Base-by-base conservation (phyloP, 2,329 filamentous ascomycete species). In the Sphaceloma murrayae region DNA sequence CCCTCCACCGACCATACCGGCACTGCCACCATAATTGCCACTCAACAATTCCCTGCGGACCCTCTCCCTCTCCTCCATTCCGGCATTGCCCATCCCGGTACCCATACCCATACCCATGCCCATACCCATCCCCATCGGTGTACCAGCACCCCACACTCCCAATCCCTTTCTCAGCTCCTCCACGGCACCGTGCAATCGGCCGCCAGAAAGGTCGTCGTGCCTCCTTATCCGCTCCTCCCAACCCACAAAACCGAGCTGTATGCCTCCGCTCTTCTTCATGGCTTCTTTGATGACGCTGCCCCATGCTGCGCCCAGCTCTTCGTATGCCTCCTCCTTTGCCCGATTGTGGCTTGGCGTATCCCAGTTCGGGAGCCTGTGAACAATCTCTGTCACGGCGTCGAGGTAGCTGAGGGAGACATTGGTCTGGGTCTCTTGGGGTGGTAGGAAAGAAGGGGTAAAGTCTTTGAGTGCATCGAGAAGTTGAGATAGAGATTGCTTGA, bases 241-340 rank as follows among this genome's bases (percentile, higher is more conserved):
- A 48, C 85, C 85, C 43, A 84, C 87, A 34, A 86, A 85, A 56
- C 94, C 85, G 52, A 98, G 60, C 52, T 85, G 79, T 56, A 96
- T 91, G 24, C 91, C 91, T 19, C 86, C 88, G 8, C 86, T 89
- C 53, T 84, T 77, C 68, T 96, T 96, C 16, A 83, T 80, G 2
- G 87, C 86, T 63, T 98, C 91, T 49, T 80, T 81, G 53, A 98
- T 83, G 39, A 94, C 89, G 53, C 93, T 64, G 11, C 85, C 80
- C 91, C 91, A 98, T 1, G 91, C 91, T 57, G 82, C 86, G 18
- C 85, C 82, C 51, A 98, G 88, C 59, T 96, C 91, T 56, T 98
- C 89, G 59, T 98, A 98, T 5, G 89, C 88, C 51, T 86, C 86
- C 53, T 94, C 82, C 64, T 95, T 95, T 68, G 94, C 85, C 55